Base-by-base conservation (phyloP, 129 eudicot species). In the Pulicaria dysenterica region DNA sequence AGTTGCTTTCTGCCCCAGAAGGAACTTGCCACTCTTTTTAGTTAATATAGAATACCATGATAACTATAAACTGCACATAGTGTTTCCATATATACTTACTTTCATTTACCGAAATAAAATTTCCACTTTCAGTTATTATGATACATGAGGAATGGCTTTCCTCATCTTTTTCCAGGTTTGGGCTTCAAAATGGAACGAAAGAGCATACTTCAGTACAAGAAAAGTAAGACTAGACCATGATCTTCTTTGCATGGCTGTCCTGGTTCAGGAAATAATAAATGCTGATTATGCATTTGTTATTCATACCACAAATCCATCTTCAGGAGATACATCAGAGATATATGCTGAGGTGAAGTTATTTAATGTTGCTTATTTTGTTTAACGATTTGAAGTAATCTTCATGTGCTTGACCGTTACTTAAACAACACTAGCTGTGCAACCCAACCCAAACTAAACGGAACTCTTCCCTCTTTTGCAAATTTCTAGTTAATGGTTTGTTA, bases 161-260 rank as follows among this genome's bases (percentile, higher is more conserved):
- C 79, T 67, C 77, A 58, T 64, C 50, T 36, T 51, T 62, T 73
- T 72, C 46, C 67, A 92, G 98, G 98, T 92, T 51, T 92, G 98
- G 98, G 98, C 96, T 62, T 92, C 98, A 63, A 92, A 92, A 79
- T 92, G 98, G 98, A 92, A 92, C 41, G 98, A 92, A 74, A 81
- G 96, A 81, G 98, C 98, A 64, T 92, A 89, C 86, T 92, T 86
- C 84, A 92, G 98, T 78, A 92, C 98, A 61, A 85, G 84, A 50
- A 92, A 89, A 84, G 95, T 92, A 72, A 88, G 83, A 66, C 85
- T 92, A 44, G 88, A 92, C 76, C 98, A 92, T 49, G 91, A 89
- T 72, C 85, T 74, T 67, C 87, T 92, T 65, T 86, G 96, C 85
- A 92, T 92, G 98, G 96, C 98, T 70, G 98, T 92, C 80, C 84